Percentiles rank a stretch among this genome's conserved stretches.
These are phyloP conservation scores for Colletotrichum noveboracense DNA, from an alignment of 2,329 filamentous ascomycete species.

Conservation along the genomic window DNA sequence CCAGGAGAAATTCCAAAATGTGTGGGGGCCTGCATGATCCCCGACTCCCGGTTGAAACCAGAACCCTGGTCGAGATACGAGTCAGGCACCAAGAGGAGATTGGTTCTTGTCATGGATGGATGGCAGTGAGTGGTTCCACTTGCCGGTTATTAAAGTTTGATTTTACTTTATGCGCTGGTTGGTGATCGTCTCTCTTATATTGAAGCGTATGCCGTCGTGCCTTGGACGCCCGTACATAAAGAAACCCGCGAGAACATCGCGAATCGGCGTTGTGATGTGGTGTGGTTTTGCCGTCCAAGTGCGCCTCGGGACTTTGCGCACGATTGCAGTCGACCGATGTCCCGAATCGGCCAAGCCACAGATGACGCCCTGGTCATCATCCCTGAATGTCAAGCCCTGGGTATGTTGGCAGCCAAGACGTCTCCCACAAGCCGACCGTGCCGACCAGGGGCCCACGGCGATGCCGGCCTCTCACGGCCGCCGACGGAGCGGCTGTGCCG, in stretches of 20 bases:
- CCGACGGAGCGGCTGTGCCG: slow-evolving; percentile 9
- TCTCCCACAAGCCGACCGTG: slow-evolving; percentile 17
- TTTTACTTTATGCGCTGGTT: slow-evolving; percentile 20
- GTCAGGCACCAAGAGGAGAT: slow-evolving; percentile 12
- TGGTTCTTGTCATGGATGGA: slow-evolving; percentile 2
- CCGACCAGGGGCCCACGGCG: slow-evolving; percentile 2
- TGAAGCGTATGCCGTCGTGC: not conserved
- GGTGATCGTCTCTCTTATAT: slow-evolving; percentile 8
- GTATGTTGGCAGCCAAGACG: not conserved
- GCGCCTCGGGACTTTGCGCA: not conserved
- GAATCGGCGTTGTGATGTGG: not conserved
- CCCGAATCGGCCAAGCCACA: not conserved
- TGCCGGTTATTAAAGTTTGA: slow-evolving; percentile 19
- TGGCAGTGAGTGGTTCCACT: slow-evolving; percentile 6
- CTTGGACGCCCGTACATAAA: not conserved
- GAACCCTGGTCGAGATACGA: slow-evolving; percentile 9
- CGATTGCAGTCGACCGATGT: not conserved
- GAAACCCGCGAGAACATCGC: not conserved
- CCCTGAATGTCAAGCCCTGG: not conserved
- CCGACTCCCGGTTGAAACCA: slow-evolving; percentile 17
- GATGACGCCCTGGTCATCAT: not conserved
- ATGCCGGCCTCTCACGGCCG: not conserved
- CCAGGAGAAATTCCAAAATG: slow-evolving; percentile 2
- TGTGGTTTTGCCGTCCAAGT: not conserved
- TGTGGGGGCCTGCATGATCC: slow-evolving; percentile 6